Percentiles rank a stretch among this genome's conserved stretches.
Evolutionary conservation across 176 grass and related monocot genomes (phyloP).

Genomic region (Poa pratensis): DNA sequence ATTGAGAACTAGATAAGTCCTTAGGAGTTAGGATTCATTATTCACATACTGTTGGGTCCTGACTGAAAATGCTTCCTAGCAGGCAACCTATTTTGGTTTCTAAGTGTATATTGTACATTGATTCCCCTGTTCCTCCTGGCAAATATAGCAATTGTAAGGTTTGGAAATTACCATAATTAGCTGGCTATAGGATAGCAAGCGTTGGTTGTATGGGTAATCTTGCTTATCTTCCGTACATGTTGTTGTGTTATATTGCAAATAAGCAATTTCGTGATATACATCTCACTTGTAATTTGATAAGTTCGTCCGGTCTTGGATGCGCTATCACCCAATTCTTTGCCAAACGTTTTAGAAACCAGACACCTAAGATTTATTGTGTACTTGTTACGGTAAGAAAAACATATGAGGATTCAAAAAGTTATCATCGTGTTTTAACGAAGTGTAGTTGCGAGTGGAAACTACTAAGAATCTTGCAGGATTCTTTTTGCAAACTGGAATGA

Average conservation of each 20-base stretch:
- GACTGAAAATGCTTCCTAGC: slow-evolving; percentile 11
- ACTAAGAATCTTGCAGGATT: neutral
- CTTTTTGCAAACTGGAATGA: neutral
- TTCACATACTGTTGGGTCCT: slow-evolving; percentile 9
- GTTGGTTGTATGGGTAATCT: neutral
- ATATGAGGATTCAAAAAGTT: neutral
- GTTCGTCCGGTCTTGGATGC: neutral
- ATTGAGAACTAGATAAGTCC: neutral
- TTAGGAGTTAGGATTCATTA: neutral
- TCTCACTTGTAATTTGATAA: neutral
- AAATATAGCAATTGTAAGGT: neutral
- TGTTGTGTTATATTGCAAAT: neutral
- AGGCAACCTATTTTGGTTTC: neutral
- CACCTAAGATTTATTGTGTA: neutral
- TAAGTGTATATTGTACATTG: slow-evolving; percentile 2
- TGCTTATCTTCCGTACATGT: neutral
- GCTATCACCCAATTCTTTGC: neutral
- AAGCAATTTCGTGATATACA: neutral
- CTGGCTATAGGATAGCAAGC: neutral
- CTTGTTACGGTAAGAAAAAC: neutral
- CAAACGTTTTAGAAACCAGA: neutral
- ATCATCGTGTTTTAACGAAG: neutral
- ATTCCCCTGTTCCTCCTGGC: neutral
- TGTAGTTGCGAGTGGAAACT: slow-evolving; percentile 4
- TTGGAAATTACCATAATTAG: neutral